phyloP scores from a whole-genome alignment of 176 grass and related monocot genomes.

The Carex parvula region DNA sequence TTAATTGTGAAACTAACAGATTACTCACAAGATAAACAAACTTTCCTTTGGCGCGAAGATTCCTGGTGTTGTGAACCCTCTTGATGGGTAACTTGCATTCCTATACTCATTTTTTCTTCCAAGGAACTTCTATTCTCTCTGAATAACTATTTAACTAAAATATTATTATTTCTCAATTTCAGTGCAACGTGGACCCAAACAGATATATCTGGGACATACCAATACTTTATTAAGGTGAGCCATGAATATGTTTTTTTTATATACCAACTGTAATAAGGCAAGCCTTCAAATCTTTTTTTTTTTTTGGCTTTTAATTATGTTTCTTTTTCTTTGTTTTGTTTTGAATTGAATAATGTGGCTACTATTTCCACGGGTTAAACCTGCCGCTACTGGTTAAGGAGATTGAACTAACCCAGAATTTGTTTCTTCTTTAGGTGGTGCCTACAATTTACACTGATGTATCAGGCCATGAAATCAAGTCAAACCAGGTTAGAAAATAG shows the following conservation, averaged over 20 bases:
- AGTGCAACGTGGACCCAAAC: conserved; percentile 79
- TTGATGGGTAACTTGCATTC: conserved; percentile 54
- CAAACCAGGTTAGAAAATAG: conserved; percentile 61
- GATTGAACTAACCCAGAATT: conserved; percentile 12
- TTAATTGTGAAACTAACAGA: conserved; percentile 45
- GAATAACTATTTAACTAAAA: neutral
- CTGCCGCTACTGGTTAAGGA: neutral
- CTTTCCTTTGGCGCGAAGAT: conserved; percentile 88
- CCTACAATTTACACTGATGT: conserved; percentile 84
- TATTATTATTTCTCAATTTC: conserved; percentile 23
- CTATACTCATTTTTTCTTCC: neutral
- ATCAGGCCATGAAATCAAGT: conserved; percentile 67
- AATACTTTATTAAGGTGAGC: conserved; percentile 93
- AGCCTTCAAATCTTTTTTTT: neutral
- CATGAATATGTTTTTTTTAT: conserved; percentile 12
- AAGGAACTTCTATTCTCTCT: neutral
- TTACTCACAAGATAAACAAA: conserved; percentile 93
- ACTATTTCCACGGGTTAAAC: neutral
- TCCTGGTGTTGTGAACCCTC: conserved; percentile 88
- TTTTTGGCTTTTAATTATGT: neutral
- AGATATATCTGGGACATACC: conserved; percentile 76
- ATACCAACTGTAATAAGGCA: neutral
- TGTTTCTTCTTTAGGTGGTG: conserved; percentile 60
- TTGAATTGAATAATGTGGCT: conserved; percentile 26
- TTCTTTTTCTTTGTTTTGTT: conserved; percentile 18